Percentiles rank a stretch among this genome's conserved stretches.
Conservation (phyloP, 2,329 filamentous ascomycete genomes). For the Setomelanomma holmii region DNA sequence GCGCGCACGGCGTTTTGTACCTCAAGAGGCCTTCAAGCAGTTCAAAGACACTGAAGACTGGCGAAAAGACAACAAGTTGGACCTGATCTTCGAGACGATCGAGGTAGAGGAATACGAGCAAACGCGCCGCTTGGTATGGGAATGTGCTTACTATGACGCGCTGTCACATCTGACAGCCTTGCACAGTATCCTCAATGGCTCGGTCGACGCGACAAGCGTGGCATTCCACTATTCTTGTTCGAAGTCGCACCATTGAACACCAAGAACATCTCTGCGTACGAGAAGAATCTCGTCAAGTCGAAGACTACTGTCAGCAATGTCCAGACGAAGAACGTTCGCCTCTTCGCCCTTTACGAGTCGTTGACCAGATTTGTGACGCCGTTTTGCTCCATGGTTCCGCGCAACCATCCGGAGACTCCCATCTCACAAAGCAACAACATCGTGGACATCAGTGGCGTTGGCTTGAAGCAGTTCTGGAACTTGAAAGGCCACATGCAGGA, state of each 20-base stretch:
- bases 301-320: slow-evolving; percentile 67
- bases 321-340: slow-evolving; percentile 77
- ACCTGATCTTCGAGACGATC: slow-evolving; percentile 84
- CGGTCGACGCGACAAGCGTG: slow-evolving; percentile 85
- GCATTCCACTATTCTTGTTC: slow-evolving; percentile 91
- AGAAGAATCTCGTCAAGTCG: slow-evolving; percentile 67
- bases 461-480: slow-evolving; percentile 95
- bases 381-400: slow-evolving; percentile 78
- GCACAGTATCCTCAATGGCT: slow-evolving; percentile 91
- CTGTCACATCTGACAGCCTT: slow-evolving; percentile 26
- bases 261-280: slow-evolving; percentile 81
- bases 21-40: slow-evolving; percentile 79
- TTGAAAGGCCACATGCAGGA: slow-evolving; percentile 93
- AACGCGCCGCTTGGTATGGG: slow-evolving; percentile 73
- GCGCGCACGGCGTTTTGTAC: slow-evolving; percentile 81
- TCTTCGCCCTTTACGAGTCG: slow-evolving; percentile 95
- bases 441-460: slow-evolving; percentile 87
- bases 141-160: slow-evolving; percentile 2
- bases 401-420: slow-evolving; percentile 78
- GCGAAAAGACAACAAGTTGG: slow-evolving; percentile 79
- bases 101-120: slow-evolving; percentile 84
- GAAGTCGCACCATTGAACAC: slow-evolving; percentile 83
- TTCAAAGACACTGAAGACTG: slow-evolving; percentile 90
- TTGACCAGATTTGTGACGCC: slow-evolving; percentile 87
- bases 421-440: slow-evolving; percentile 95